phyloP scores from a whole-genome alignment of 1,284 basidiomycete genomes.

The Ceratobasidium sp. region DNA sequence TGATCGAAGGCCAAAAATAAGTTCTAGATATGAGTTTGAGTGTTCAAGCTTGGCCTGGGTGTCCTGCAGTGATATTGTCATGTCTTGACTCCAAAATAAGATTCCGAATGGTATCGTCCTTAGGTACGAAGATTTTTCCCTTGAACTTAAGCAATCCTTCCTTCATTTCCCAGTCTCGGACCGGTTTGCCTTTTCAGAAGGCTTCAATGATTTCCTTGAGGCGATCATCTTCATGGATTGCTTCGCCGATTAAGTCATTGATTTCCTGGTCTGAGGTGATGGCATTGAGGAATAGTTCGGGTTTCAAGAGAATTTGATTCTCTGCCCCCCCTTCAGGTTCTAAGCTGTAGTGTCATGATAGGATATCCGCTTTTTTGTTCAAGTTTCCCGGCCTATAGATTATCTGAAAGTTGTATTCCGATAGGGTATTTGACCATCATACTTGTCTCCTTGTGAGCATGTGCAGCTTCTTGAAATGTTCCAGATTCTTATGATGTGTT shows the following conservation, averaged over 20 bases:
- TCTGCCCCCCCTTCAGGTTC: slow-evolving; percentile 14
- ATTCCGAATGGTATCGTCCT: too few species aligned
- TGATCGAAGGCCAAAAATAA: too few species aligned
- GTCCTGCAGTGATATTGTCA: too few species aligned
- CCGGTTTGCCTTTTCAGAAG: too few species aligned
- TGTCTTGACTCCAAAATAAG: too few species aligned
- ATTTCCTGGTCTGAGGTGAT: neutral
- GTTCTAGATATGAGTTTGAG: too few species aligned
- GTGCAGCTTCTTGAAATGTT: neutral
- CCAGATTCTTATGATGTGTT: slow-evolving; percentile 16
- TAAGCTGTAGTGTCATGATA: slow-evolving; percentile 40
- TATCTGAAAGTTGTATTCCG: slow-evolving; percentile 26
- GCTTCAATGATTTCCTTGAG: too few species aligned
- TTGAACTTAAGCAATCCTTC: too few species aligned
- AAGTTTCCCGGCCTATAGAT: slow-evolving; percentile 16
- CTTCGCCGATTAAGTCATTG: neutral
- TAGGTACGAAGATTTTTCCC: too few species aligned
- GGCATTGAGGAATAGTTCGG: neutral
- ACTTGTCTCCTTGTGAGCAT: slow-evolving; percentile 30
- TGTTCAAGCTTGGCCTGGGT: too few species aligned
- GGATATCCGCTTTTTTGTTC: slow-evolving; percentile 11
- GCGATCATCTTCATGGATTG: neutral
- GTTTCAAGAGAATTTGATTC: neutral
- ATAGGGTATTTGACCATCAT: slow-evolving; percentile 19
- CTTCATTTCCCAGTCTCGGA: too few species aligned